phyloP scores from a whole-genome alignment of 1,139 yeast species.

The Sugiyamaella paludigena region DNA sequence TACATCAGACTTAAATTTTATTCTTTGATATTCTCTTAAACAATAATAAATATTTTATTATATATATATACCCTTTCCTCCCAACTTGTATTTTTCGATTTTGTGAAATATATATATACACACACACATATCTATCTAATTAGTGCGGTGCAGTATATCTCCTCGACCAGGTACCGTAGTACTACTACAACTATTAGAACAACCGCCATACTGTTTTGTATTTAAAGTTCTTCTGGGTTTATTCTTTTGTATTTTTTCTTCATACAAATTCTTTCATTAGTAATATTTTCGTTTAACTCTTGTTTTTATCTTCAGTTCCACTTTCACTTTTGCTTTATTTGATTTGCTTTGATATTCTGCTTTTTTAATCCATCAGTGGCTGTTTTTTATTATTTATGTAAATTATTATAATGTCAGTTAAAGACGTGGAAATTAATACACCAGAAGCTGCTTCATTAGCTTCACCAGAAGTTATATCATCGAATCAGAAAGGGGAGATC shows the following conservation, averaged over 20 bases:
- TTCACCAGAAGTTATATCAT: conserved; percentile 11
- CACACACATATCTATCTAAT: no score
- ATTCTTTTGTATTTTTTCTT: no score
- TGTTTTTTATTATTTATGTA: conserved; percentile 9
- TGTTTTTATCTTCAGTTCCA: conserved; percentile 5
- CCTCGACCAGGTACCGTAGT: no score
- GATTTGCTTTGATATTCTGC: neutral
- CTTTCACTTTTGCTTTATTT: neutral
- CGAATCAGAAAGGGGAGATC: no score
- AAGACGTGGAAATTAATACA: conserved; percentile 14
- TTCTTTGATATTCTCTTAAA: no score
- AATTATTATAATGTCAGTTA: conserved; percentile 16
- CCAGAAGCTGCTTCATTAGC: conserved; percentile 12
- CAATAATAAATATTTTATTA: neutral
- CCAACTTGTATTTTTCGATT: neutral
- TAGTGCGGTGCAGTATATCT: no score
- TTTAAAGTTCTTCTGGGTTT: no score
- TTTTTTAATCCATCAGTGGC: neutral
- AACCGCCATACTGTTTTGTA: no score
- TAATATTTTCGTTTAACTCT: neutral
- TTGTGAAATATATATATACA: no score
- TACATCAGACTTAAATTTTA: neutral
- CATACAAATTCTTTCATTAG: neutral
- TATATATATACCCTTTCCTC: neutral
- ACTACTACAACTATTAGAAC: no score